phyloP scores from a whole-genome alignment of 345 rosid genomes.

The Excoecaria cochinchinensis region DNA sequence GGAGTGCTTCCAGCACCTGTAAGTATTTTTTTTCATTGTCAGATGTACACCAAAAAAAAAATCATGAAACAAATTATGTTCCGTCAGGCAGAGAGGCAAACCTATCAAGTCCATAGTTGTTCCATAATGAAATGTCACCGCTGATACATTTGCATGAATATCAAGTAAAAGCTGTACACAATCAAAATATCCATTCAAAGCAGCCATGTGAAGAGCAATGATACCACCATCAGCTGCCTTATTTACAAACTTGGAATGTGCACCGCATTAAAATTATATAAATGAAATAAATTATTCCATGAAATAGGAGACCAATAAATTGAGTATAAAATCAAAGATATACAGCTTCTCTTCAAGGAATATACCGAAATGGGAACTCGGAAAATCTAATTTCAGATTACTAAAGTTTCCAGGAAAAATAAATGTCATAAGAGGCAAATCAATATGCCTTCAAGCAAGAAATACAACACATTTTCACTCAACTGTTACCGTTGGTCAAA shows the following conservation, averaged over 20 bases:
- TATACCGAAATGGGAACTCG: too few species aligned
- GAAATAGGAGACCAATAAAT: too few species aligned
- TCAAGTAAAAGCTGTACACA: constrained; percentile 96
- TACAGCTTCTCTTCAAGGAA: too few species aligned
- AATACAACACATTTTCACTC: not conserved
- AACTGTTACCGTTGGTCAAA: constrained; percentile 54
- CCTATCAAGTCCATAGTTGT: constrained; percentile 99
- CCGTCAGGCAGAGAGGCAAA: constrained; percentile 22
- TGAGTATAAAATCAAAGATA: too few species aligned
- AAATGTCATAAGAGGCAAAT: too few species aligned
- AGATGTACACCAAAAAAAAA: constrained; percentile 8
- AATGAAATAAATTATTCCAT: too few species aligned
- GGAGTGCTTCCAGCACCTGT: constrained; percentile 98
- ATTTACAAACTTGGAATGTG: too few species aligned
- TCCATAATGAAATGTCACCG: constrained; percentile 88
- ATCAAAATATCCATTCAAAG: constrained; percentile 90
- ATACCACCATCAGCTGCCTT: constrained; percentile 99
- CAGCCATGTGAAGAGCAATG: constrained; percentile 98
- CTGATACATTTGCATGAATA: constrained; percentile 78
- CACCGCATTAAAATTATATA: too few species aligned
- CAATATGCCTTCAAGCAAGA: not conserved
- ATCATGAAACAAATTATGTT: not conserved
- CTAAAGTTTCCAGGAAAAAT: too few species aligned
- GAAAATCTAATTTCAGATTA: too few species aligned
- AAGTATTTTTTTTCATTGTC: constrained; percentile 16